Evolutionary conservation across 164 flowering plant species (phyloP), one percentile per base, ranked within the genome.

Genomic region (Chloranthus sessilifolius): DNA sequence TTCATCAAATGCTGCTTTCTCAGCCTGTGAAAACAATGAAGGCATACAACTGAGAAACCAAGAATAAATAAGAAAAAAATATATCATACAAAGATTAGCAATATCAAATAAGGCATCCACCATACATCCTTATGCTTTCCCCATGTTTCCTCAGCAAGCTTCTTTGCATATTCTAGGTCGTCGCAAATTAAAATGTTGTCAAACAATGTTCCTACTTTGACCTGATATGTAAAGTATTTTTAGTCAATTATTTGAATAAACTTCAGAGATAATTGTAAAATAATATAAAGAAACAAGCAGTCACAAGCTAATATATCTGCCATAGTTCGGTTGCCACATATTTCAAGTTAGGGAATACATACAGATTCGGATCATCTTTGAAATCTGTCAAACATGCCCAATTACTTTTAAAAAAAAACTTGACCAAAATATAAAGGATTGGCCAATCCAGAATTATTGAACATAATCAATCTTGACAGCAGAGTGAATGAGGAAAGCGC

Each of bases 311-410:
- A 33, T 31, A 47, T 66, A 86, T 95, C 97, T 90, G 97, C 97
- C 91, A 83, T 66, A 83, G 51, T 56, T 83, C 91, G 66, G 75
- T 66, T 23, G 81, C 91, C 7, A 83, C 83, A 52, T 83, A 83
- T 70, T 75, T 83, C 82, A 83, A 75, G 1, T 73, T 72, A 58
- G 87, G 83, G 73, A 14, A 83, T 28, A 78, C 87, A 61, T 78
- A 78, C n/a, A 83, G 58, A 1, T 83, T 79, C 2, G 87, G 82
- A 53, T 80, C 91, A 74, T 83, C 91, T 73, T 83, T 87, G 77
- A 84, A 90, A 15, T 90, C 97, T 90, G 82, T 30, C 5, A 33
- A 43, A 28, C n/a, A 44, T 25, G 16, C 44, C 35, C 7, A 17
- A 7, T 47, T 29, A 29, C 11, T 17, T n/a, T n/a, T n/a, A n/a